Conservation (phyloP, 2,329 filamentous ascomycete genomes). For the Penicillium sp. region DNA sequence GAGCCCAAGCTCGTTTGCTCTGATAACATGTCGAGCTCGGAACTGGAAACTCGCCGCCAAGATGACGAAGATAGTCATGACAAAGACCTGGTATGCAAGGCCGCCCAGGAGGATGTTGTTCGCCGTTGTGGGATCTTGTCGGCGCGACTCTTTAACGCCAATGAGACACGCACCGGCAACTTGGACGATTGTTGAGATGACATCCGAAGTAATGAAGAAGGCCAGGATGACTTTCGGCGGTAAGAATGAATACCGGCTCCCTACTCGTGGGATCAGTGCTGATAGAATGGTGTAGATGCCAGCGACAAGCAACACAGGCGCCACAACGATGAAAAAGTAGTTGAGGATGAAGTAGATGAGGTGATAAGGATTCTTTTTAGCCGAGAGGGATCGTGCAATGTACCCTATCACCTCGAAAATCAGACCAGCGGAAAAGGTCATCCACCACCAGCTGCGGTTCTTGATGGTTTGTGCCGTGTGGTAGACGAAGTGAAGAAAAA, state of each 20-base stretch:
- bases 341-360: slow-evolving; percentile 18
- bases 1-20: background rate
- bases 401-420: slow-evolving; percentile 17
- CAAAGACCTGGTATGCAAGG: background rate
- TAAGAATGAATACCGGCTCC: slow-evolving; percentile 10
- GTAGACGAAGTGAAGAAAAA: slow-evolving; percentile 13
- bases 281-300: slow-evolving; percentile 17
- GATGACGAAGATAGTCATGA: background rate
- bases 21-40: background rate
- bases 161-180: slow-evolving; percentile 12
- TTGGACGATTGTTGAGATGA: slow-evolving; percentile 17
- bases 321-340: slow-evolving; percentile 18
- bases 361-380: slow-evolving; percentile 13
- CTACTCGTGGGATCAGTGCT: slow-evolving; percentile 11
- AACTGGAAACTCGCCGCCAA: background rate
- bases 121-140: background rate
- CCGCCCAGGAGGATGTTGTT: slow-evolving; percentile 1
- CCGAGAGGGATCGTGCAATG: slow-evolving; percentile 13
- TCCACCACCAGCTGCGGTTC: slow-evolving; percentile 17
- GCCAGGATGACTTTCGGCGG: slow-evolving; percentile 9
- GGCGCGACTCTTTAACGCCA: slow-evolving; percentile 9
- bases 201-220: slow-evolving; percentile 18
- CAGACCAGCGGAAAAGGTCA: slow-evolving; percentile 12
- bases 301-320: slow-evolving; percentile 13
- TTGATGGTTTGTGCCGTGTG: slow-evolving; percentile 8